phyloP scores from a whole-genome alignment of 2,329 filamentous ascomycete species.

The Fusarium kyushuense region DNA sequence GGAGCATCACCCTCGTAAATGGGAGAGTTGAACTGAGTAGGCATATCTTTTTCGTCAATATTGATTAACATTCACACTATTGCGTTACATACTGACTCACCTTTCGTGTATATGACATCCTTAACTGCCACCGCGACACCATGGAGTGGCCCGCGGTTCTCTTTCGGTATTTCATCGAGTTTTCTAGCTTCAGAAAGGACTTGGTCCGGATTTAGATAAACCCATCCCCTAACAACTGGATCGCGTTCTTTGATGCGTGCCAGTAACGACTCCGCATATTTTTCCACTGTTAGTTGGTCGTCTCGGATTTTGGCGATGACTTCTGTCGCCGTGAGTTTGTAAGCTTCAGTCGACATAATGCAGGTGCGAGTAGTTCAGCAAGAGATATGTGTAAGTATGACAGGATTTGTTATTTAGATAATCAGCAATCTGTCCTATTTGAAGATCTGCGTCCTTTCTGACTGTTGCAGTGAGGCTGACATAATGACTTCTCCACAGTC shows the following conservation, averaged over 20 bases:
- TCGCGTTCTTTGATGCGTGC: constrained; percentile 23
- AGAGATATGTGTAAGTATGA: not conserved
- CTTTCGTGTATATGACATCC: constrained; percentile 32
- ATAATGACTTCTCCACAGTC: constrained; percentile 11
- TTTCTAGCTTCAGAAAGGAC: constrained; percentile 9
- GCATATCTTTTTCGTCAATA: constrained; percentile 59
- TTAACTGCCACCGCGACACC: constrained; percentile 29
- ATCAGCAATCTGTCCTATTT: not conserved
- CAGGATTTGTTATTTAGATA: not conserved
- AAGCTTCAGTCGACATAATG: not conserved
- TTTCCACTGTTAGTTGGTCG: constrained; percentile 38
- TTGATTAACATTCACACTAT: rapidly evolving
- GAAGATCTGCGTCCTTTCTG: not conserved
- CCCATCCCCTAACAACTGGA: constrained; percentile 9
- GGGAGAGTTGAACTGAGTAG: constrained; percentile 65
- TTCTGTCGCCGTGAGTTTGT: constrained; percentile 8
- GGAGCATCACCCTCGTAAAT: constrained; percentile 61
- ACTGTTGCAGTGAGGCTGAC: constrained; percentile 3
- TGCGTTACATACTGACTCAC: not conserved
- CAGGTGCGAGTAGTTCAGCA: rapidly evolving
- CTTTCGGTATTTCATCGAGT: not conserved
- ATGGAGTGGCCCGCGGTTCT: constrained; percentile 10
- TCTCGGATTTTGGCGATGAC: not conserved
- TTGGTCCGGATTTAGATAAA: constrained; percentile 1
- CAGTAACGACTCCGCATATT: constrained; percentile 12